Evolutionary conservation across 768 basidiomycete species (phyloP), one percentile per base, ranked within the genome.

Genomic region (Asterophora lycoperdoides): DNA sequence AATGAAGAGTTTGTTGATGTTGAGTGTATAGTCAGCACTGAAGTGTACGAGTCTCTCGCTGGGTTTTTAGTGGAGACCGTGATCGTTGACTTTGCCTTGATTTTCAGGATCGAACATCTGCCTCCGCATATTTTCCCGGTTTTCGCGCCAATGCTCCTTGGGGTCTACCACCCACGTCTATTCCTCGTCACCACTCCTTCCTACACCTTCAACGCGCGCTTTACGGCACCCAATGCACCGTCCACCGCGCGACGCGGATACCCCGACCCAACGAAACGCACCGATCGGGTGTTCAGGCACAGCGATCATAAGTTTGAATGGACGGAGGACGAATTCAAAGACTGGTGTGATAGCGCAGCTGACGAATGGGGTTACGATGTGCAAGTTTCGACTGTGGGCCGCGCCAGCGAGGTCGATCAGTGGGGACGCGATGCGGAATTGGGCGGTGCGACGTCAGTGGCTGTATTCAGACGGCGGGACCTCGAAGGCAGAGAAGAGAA

Each of bases 291-390:
- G 23, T 93, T 93, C 69, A 75, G 92, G 17, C 89, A 94, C 60
- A 50, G 66, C 18, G 92, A 93, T 55, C 92, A 95, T 65, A 86
- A 92, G 56, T 91, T 93, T 53, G 92, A 95, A 63, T 94, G 88
- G 86, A 93, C 89, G 0, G 61, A 66, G 0, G 78, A 80, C 2
- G 92, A 94, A 58, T 95, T 91, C 60, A 57, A 61, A 15, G 56
- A 54, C 13, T 88, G 84, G 80, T 91, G 89, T 59, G 53, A 65
- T 9, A 60, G 58, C 0, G 69, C 67, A 2, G 88, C 85, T 0
- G 60, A 59, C 4, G 73, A 79, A 41, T 93, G 86, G 86, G 88
- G 86, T 0, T 93, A 93, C 55, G 69, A 69, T 1, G 81, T 89
- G 8, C 71, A 80, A 20, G 61, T 79, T 9, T 68, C 74, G 4